Percentiles rank a stretch among this genome's conserved stretches.
phyloP scores from a whole-genome alignment of 1,284 basidiomycete genomes.

The Cutaneotrichosporon spelunceum region DNA sequence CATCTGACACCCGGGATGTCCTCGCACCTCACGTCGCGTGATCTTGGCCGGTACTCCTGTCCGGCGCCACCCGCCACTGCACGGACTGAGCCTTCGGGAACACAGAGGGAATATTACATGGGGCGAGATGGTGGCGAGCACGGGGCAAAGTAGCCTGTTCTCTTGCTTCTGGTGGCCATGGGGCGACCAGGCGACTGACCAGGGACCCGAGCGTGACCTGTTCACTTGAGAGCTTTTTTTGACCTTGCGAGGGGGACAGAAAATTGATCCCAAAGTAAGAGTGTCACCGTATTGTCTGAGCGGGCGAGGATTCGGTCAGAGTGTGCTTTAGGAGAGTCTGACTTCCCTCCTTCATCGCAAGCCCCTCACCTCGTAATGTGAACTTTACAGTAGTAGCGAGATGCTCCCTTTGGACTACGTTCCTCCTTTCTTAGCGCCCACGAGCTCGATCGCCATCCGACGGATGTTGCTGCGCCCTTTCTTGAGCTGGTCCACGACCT shows the following conservation, averaged over 20 bases:
- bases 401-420: neutral
- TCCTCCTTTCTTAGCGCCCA: conserved; percentile 2
- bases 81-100: neutral
- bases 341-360: neutral
- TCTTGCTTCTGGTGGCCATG: neutral
- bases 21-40: neutral
- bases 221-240: no score
- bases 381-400: no score
- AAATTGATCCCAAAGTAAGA: no score
- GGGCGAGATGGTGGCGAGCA: neutral
- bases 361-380: neutral
- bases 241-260: no score
- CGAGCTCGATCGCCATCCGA: neutral
- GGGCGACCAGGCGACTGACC: neutral
- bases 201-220: no score
- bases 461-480: conserved; percentile 13
- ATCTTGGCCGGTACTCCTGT: neutral
- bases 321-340: no score
- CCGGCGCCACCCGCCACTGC: neutral
- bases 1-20: neutral
- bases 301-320: no score
- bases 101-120: neutral
- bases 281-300: no score
- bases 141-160: neutral
- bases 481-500: conserved; percentile 18